Evolutionary conservation across 2,329 filamentous ascomycete genomes (phyloP).

Genomic region (Monilinia fructigena): DNA sequence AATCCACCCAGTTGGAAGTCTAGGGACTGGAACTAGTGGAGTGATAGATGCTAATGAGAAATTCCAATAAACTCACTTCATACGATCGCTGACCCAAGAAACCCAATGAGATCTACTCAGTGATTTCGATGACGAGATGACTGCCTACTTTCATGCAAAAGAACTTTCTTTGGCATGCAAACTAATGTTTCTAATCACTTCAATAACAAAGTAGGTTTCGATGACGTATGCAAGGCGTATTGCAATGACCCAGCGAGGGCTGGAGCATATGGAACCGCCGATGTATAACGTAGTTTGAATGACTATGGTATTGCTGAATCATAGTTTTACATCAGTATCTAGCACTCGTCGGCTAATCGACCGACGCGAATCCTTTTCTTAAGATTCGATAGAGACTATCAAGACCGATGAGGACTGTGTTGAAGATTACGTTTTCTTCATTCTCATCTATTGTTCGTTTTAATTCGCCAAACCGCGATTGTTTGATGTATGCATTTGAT

Average conservation of each 20-base stretch:
- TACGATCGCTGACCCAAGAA: background rate
- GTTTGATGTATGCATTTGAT: too few species aligned
- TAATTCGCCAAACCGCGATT: too few species aligned
- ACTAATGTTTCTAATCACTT: background rate
- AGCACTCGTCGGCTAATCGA: too few species aligned
- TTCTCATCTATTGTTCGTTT: too few species aligned
- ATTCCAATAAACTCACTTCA: background rate
- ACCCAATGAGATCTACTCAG: background rate
- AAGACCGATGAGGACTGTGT: too few species aligned
- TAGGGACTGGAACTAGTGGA: background rate
- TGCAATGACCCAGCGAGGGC: background rate
- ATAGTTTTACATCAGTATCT: background rate
- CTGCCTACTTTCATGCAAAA: background rate
- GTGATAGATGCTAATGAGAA: background rate
- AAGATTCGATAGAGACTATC: too few species aligned
- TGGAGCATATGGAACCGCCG: background rate
- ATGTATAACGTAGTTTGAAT: background rate
- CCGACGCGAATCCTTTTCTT: background rate
- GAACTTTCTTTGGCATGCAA: background rate
- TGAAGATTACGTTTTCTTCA: too few species aligned
- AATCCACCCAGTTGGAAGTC: background rate
- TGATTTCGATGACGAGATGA: constrained; percentile 25
- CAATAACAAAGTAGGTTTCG: background rate
- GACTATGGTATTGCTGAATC: background rate
- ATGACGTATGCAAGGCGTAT: background rate